A percentile compares a stretch with the other conserved stretches of the same genome.
These are phyloP conservation scores for Apiotrichum montevideense DNA, from an alignment of 1,284 basidiomycete genomes.

Conservation along the genomic window DNA sequence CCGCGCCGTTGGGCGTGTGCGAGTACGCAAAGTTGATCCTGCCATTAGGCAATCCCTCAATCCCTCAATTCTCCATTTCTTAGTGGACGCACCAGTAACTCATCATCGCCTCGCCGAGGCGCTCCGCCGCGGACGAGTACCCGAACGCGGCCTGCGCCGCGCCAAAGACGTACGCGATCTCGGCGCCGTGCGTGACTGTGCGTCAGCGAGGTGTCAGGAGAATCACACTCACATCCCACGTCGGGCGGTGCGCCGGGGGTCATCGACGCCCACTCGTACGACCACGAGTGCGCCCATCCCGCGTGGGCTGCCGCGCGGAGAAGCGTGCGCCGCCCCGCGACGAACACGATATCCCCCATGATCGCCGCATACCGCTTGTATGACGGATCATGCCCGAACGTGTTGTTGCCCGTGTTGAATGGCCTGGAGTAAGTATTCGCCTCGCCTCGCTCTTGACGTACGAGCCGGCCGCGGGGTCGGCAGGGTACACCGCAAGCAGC, in stretches of 20 bases:
- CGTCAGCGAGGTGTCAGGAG: not conserved
- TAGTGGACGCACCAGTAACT: constrained; percentile 34
- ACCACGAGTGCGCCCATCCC: constrained; percentile 28
- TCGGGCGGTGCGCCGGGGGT: constrained; percentile 8
- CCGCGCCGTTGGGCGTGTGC: constrained; percentile 28
- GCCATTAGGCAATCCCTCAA: not conserved
- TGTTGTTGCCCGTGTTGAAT: constrained; percentile 37
- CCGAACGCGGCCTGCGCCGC: not conserved
- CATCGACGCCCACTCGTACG: constrained; percentile 29
- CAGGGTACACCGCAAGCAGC: constrained; percentile 25
- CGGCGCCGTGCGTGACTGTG: constrained; percentile 25
- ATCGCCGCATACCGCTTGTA: constrained; percentile 26
- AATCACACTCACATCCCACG: constrained; percentile 21
- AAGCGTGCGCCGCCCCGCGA: constrained; percentile 28
- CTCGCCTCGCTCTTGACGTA: not conserved
- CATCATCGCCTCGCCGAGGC: constrained; percentile 25
- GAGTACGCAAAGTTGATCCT: constrained; percentile 42
- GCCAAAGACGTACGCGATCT: constrained; percentile 30
- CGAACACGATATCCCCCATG: constrained; percentile 29
- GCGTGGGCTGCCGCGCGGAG: constrained; percentile 22
- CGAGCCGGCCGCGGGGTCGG: constrained; percentile 20
- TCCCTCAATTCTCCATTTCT: not conserved
- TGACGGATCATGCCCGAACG: constrained; percentile 26
- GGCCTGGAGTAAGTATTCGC: constrained; percentile 17
- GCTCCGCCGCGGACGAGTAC: constrained; percentile 24